These are phyloP conservation scores for Alternaria burnsii DNA, from an alignment of 2,329 filamentous ascomycete species.

Conservation along the genomic window DNA sequence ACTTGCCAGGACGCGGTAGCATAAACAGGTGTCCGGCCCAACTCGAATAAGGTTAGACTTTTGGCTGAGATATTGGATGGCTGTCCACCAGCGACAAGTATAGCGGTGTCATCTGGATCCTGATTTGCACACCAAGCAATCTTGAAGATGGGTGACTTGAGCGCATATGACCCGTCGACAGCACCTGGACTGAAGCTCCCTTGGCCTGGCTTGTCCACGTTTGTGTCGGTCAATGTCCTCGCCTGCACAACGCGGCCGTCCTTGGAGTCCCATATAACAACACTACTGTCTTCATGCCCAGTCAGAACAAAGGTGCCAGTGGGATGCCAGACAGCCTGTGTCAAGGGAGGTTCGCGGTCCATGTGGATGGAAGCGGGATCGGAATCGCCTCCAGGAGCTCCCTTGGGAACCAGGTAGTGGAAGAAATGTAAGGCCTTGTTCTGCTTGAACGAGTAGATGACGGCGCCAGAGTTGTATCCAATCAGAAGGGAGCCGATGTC, in stretches of 20 bases:
- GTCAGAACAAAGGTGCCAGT: conserved; percentile 90
- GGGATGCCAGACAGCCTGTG: conserved; percentile 91
- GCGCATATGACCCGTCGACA: conserved; percentile 61
- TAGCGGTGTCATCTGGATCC: conserved; percentile 90
- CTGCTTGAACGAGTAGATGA: conserved; percentile 94
- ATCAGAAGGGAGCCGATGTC: conserved; percentile 92
- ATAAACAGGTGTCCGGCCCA: conserved; percentile 89
- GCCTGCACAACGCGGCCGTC: conserved; percentile 87
- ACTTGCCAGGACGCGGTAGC: conserved; percentile 90
- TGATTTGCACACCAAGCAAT: conserved; percentile 94
- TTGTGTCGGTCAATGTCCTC: conserved; percentile 76
- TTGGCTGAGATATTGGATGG: conserved; percentile 72
- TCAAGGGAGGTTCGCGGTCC: conserved; percentile 75
- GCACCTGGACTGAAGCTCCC: conserved; percentile 53
- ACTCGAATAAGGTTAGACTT: conserved; percentile 86
- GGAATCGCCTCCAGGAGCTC: conserved; percentile 80
- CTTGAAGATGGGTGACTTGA: conserved; percentile 78
- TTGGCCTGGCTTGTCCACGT: conserved; percentile 73
- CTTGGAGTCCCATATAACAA: conserved; percentile 94
- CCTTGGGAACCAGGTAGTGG: conserved; percentile 80
- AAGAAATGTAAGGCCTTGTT: conserved; percentile 81
- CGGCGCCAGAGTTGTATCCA: conserved; percentile 87
- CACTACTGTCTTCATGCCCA: conserved; percentile 86
- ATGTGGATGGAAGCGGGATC: conserved; percentile 70
- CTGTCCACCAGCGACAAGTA: conserved; percentile 85